Base-by-base conservation (phyloP, 2,329 filamentous ascomycete genomes). In the Hypoxylon sp. region DNA sequence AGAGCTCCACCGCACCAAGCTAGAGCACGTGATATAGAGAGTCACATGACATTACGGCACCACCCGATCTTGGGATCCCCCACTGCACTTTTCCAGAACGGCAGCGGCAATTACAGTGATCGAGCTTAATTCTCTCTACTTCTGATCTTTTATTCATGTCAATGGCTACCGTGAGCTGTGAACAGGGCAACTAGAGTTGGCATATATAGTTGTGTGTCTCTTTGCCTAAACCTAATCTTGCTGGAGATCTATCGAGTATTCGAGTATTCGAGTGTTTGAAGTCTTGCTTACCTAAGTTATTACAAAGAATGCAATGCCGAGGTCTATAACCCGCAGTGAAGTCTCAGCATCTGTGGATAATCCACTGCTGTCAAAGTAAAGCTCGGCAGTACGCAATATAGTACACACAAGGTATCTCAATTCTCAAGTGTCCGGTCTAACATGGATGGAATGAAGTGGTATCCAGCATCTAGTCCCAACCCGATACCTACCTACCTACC, bases 11-110 rank as follows among this genome's bases (percentile, higher is more conserved):
- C 51, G 34, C n/a, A 39, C 37, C 39, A 53, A 26, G 37, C 44
- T 19, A 37, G 15, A 28, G 11, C 65, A 68, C 63, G 65, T 68
- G 65, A 65, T 22, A 22, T n/a, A 4, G 57, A 56, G 59, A 55
- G 15, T 65, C 65, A 67, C 62, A 46, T 67, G 65, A 67, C 43
- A 41, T 59, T 62, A 67, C 65, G 65, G 46, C 56, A 56, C 34
- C 41, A 65, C 61, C 65, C 65, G 65, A 67, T 17, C n/a, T 41
- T 39, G 34, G 34, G 15, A 20, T 7, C 39, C n/a, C 19, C n/a
- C 15, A 41, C 37, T n/a, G n/a, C n/a, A 41, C 19, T 8, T 41
- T 17, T 20, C 15, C 30, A 4, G 4, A 26, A 26, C 24, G 7
- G 24, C 24, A 26, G 24, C 24, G 24, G 24, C 24, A 26, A 26